Evolutionary conservation across 345 rosid species (phyloP), one percentile per base, ranked within the genome.

Genomic region (Corchorus capsularis): DNA sequence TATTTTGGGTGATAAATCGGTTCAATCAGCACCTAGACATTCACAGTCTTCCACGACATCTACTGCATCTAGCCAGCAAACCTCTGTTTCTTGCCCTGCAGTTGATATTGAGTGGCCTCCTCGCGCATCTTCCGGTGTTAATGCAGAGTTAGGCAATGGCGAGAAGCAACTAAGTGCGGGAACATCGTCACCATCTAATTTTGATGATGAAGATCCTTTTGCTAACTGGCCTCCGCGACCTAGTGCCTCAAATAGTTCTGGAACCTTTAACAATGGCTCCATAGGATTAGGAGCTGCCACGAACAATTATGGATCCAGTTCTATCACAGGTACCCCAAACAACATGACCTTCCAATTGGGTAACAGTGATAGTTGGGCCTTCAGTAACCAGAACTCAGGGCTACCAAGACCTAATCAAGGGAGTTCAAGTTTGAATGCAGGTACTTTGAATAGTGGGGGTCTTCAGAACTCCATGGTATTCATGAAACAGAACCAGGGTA

Each of bases 71-170:
- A 83, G 80, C 80, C 87, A 84, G 84, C 69, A 82, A 81, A 76
- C 86, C 20, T 79, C 85, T 2, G 76, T 84, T 67, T 74, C 92
- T 75, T 91, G 95, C 83, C 82, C 92, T 79, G 86, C 94, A 9
- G 93, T 90, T 52, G 97, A 91, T 59, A 80, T 92, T 12, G 97
- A 93, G 83, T 96, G 99, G 99, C 98, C 97, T 75, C 98, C 99
- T 76, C 85, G 79, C 65, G 75, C 83, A 68, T 81, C 91, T 54
- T 84, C 85, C 35, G 86, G 73, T 41, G 69, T 35, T 55, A 75
- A 75, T 61, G 10, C 86, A 79, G 84, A 76, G 35, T 69, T 75
- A 35, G 77, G 73, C 73, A 73, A 81, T 78, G 78, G 54, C 3
- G 77, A 87, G 41, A 81, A 85, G 79, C 87, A 86, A 79, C n/a